Conservation (phyloP, 108 stramenopile genomes). For the Pseudonitzschia pungens region DNA sequence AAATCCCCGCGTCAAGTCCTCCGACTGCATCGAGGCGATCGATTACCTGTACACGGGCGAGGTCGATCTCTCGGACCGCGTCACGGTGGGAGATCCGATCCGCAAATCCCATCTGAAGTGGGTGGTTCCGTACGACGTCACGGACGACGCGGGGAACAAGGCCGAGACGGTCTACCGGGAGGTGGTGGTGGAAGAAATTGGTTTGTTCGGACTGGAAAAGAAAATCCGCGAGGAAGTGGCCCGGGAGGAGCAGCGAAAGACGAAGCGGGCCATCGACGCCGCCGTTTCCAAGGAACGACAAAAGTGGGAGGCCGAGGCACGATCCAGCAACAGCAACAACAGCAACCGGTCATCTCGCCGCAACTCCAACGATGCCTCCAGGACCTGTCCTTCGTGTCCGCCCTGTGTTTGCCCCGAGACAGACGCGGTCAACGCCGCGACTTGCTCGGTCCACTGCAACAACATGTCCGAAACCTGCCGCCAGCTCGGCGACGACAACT, state of each 20-base stretch:
- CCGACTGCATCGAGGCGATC: constrained; percentile 69
- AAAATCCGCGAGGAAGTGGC: constrained; percentile 44
- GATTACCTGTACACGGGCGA: constrained; percentile 75
- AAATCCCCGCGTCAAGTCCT: constrained; percentile 50
- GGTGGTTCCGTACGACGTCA: constrained; percentile 86
- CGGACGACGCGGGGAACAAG: constrained; percentile 81
- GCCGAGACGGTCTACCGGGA: constrained; percentile 78
- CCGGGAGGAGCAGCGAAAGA: constrained; percentile 35
- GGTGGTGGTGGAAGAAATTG: constrained; percentile 81
- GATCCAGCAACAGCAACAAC: constrained; percentile 4
- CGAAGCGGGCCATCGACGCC: constrained; percentile 41
- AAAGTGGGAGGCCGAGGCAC: constrained; percentile 35
- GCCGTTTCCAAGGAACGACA: constrained; percentile 58
- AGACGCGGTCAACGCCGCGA: background rate
- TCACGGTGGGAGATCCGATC: constrained; percentile 72
- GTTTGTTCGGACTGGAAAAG: constrained; percentile 60
- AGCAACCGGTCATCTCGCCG: background rate
- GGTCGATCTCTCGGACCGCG: constrained; percentile 66
- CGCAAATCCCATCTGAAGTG: constrained; percentile 63
- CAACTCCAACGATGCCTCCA: constrained; percentile 4
- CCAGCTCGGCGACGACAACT: constrained; percentile 24
- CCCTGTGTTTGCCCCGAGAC: constrained; percentile 30
- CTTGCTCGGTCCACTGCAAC: constrained; percentile 23
- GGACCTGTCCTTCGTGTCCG: constrained; percentile 34
- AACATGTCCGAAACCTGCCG: constrained; percentile 27